Evolutionary conservation across 129 eudicot species (phyloP).

Genomic region (Chrysanthemum lavandulifolium): DNA sequence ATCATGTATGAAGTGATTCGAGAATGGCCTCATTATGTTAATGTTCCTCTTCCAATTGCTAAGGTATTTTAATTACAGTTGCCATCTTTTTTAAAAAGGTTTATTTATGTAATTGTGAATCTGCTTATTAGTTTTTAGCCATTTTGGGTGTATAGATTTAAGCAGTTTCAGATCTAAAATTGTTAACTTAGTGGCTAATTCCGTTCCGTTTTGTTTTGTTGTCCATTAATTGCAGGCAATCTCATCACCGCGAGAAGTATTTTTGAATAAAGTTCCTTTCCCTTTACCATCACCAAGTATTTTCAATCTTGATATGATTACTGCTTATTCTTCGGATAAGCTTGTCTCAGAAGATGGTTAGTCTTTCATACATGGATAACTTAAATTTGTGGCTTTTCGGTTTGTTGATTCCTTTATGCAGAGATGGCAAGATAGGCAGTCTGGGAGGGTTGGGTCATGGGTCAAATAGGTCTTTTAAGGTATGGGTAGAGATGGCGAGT

Average conservation of each 20-base stretch:
- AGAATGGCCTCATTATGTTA: constrained; percentile 92
- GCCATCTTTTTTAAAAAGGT: neutral
- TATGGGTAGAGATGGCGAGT: too few species aligned
- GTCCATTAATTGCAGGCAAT: constrained; percentile 52
- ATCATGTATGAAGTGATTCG: constrained; percentile 77
- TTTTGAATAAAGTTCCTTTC: constrained; percentile 79
- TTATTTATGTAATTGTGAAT: neutral
- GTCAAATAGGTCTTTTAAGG: too few species aligned
- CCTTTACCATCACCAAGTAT: constrained; percentile 77
- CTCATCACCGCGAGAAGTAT: constrained; percentile 74
- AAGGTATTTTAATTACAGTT: constrained; percentile 49
- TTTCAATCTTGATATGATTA: constrained; percentile 79
- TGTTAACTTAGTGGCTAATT: neutral
- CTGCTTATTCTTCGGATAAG: constrained; percentile 61
- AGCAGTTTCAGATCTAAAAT: too few species aligned
- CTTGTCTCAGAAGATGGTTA: constrained; percentile 73
- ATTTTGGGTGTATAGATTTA: too few species aligned
- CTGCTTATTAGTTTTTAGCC: neutral
- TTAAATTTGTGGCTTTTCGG: neutral
- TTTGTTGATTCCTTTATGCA: neutral
- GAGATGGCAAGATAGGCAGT: too few species aligned
- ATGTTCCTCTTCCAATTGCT: constrained; percentile 82
- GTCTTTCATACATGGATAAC: constrained; percentile 23
- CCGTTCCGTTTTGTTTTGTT: neutral
- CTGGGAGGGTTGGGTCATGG: too few species aligned